phyloP scores from a whole-genome alignment of 495 filamentous ascomycete species.

The Neurospora tetraspora region DNA sequence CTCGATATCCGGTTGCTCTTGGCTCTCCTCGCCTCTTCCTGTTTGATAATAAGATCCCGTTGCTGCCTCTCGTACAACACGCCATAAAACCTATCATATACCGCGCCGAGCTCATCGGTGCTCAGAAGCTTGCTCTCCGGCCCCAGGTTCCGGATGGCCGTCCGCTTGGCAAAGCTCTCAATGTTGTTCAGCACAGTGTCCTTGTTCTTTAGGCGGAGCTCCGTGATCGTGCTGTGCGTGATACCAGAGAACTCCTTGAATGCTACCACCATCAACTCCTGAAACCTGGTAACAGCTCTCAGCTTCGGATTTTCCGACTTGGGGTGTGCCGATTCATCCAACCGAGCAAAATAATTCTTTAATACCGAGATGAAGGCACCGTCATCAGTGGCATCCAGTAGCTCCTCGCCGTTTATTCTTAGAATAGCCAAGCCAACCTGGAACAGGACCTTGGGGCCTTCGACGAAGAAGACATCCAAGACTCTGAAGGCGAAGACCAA shows the following conservation, averaged over 20 bases:
- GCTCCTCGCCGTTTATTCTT: conserved; percentile 93
- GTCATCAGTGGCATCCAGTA: conserved; percentile 91
- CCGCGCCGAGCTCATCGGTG: conserved; percentile 70
- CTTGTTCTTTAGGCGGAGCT: conserved; percentile 85
- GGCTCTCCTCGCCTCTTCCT: conserved; percentile 57
- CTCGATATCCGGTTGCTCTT: conserved; percentile 32
- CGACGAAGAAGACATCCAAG: conserved; percentile 94
- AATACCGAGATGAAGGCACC: conserved; percentile 93
- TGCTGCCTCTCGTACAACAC: conserved; percentile 86
- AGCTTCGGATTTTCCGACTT: conserved; percentile 89
- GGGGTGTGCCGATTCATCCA: conserved; percentile 94
- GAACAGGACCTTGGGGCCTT: conserved; percentile 94
- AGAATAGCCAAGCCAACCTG: conserved; percentile 93
- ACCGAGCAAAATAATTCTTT: conserved; percentile 84
- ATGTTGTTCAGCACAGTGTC: conserved; percentile 86
- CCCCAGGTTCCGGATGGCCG: conserved; percentile 88
- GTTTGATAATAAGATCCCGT: conserved; percentile 63
- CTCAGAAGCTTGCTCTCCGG: conserved; percentile 87
- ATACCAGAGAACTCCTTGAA: conserved; percentile 97
- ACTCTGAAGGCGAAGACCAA: conserved; percentile 94
- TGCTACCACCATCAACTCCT: conserved; percentile 96
- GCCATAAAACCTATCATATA: conserved; percentile 90
- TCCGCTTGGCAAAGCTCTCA: conserved; percentile 93
- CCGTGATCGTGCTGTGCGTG: conserved; percentile 82
- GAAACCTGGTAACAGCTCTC: conserved; percentile 85